Evolutionary conservation across 2,329 filamentous ascomycete genomes (phyloP), one percentile per base, ranked within the genome.

Genomic region (Curvularia lunata): DNA sequence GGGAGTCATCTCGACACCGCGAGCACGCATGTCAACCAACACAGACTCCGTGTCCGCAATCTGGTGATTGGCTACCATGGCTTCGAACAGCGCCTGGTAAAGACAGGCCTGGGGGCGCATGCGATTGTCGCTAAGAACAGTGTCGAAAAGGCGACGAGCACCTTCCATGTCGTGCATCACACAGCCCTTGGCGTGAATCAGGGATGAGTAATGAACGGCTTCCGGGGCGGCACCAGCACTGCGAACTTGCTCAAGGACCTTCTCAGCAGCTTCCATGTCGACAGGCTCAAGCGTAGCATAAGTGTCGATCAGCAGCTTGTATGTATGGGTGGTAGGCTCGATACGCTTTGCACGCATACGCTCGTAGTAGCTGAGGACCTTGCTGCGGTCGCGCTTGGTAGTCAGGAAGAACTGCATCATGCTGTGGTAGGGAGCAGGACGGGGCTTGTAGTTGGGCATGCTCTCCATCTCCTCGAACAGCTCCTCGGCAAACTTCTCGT

Each of bases 321-420:
- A 97, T 1, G 95, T 99, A 79, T 99, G 95, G 61, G 92, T 90
- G 0, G 95, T 98, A 1, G 95, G 94, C 59, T 90, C 83, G 73
- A 99, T 99, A 55, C 88, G 87, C 80, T 89, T 91, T 21, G 86
- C 84, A 75, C 89, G 87, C 95, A 99, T 98, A 62, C 94, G 91
- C 78, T 96, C 89, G 75, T 96, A 98, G 83, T 98, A 99, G 30
- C 88, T 85, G 23, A 99, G 84, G 5, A 97, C 94, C 86, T 98
- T 98, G 77, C 84, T 81, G 80, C 95, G 94, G 77, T 99, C 94
- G 52, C 92, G 91, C 86, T 98, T 98, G 54, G 94, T 98, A 56
- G 91, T 96, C 67, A 98, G 83, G 86, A 98, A 99, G 81, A 97
- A 98, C 76, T 99, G 95, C 87, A 99, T 99, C 88, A 99, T 91